These are phyloP conservation scores for Rhodamnia argentea DNA, from an alignment of 345 rosid genomes.

Conservation along the genomic window DNA sequence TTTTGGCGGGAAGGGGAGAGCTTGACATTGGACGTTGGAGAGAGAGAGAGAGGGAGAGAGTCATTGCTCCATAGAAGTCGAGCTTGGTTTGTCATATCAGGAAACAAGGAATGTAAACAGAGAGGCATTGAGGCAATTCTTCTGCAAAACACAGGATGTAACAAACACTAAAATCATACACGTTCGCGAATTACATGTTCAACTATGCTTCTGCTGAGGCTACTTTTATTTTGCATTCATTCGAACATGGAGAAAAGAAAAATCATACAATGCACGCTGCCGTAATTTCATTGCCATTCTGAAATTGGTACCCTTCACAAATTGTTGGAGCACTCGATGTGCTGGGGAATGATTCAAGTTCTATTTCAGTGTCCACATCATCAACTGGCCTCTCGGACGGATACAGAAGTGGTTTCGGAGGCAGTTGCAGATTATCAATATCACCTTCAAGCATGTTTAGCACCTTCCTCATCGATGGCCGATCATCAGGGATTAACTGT, in stretches of 20 bases:
- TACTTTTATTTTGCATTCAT: too few relatives aligned
- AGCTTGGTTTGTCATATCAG: too few relatives aligned
- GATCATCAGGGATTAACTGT: neutral
- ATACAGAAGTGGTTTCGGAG: accelerated
- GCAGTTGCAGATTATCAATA: neutral
- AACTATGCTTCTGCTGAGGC: too few relatives aligned
- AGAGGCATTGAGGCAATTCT: too few relatives aligned
- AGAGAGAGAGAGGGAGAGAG: neutral
- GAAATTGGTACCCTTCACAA: neutral
- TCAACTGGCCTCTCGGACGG: accelerated
- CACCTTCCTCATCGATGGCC: neutral
- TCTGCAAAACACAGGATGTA: too few relatives aligned
- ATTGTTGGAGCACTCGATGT: neutral
- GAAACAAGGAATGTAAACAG: too few relatives aligned
- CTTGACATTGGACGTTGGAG: neutral
- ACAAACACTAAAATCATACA: too few relatives aligned
- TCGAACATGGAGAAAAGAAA: too few relatives aligned
- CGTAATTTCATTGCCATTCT: neutral
- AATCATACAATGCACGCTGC: too few relatives aligned
- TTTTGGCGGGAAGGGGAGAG: too few relatives aligned
- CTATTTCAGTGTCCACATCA: neutral
- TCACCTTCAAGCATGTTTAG: neutral
- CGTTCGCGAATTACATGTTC: too few relatives aligned
- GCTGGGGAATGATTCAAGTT: neutral
- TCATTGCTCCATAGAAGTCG: too few relatives aligned